A percentile compares a stretch with the other conserved stretches of the same genome.
Evolutionary conservation across 805 yeast species (phyloP).

Genomic region (Candida boidinii): DNA sequence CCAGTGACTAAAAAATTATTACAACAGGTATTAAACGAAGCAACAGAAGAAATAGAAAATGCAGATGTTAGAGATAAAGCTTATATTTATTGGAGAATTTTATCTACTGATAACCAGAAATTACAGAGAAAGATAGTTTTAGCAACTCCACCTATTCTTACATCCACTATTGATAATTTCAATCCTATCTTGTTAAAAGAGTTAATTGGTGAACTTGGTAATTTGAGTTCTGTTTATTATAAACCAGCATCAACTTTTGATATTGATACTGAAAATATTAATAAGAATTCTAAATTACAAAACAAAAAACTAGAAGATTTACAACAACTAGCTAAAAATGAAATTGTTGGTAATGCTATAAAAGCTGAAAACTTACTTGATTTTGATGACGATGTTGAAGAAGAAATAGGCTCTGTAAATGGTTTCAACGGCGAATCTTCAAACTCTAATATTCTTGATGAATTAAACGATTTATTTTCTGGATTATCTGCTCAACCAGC

Average conservation of each 20-base stretch:
- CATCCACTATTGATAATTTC: slow-evolving; percentile 63
- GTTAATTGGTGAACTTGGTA: slow-evolving; percentile 67
- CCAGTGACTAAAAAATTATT: slow-evolving; percentile 30
- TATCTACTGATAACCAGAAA: slow-evolving; percentile 36
- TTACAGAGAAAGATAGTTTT: slow-evolving; percentile 46
- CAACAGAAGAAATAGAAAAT: slow-evolving; percentile 59
- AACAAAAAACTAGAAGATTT: slow-evolving; percentile 68
- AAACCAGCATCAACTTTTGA: slow-evolving; percentile 67
- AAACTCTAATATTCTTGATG: slow-evolving; percentile 44
- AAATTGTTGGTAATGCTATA: slow-evolving; percentile 47
- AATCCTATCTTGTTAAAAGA: slow-evolving; percentile 61
- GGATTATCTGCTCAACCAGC: slow-evolving; percentile 21
- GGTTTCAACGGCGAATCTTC: neutral
- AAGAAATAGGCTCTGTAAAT: no score
- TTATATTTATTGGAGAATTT: slow-evolving; percentile 69
- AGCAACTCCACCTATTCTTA: slow-evolving; percentile 60
- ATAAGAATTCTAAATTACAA: slow-evolving; percentile 21
- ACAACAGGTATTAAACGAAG: slow-evolving; percentile 51
- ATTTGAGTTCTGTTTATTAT: slow-evolving; percentile 83
- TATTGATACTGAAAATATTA: slow-evolving; percentile 11
- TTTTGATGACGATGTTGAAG: slow-evolving; percentile 59
- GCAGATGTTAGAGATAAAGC: slow-evolving; percentile 79
- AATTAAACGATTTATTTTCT: slow-evolving; percentile 64
- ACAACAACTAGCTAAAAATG: slow-evolving; percentile 67
- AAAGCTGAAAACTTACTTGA: slow-evolving; percentile 79